phyloP scores from a whole-genome alignment of 305 asterid genomes.

The Plantago coronopus region DNA sequence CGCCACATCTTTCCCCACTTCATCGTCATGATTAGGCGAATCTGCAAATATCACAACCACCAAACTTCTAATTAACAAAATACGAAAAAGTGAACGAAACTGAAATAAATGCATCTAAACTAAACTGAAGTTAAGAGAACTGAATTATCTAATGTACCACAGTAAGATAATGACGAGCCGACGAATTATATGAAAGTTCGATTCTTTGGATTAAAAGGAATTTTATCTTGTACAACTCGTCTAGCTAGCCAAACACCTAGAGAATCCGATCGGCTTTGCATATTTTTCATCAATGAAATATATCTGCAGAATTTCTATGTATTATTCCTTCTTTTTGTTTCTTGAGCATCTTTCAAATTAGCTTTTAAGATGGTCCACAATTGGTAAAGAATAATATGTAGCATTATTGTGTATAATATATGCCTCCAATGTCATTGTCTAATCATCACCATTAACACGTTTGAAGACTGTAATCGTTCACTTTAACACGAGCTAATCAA shows the following conservation, averaged over 20 bases:
- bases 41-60: constrained; percentile 25
- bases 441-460: background rate
- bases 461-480: too few species aligned
- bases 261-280: background rate
- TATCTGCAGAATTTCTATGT: background rate
- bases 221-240: too few species aligned
- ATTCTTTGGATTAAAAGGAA: background rate
- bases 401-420: background rate
- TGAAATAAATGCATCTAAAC: too few species aligned
- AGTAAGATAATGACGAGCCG: too few species aligned
- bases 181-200: background rate
- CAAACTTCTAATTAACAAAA: too few species aligned
- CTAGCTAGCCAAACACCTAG: too few species aligned
- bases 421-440: too few species aligned
- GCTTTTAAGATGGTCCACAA: background rate
- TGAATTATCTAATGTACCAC: too few species aligned
- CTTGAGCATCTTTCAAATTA: background rate
- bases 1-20: constrained; percentile 72
- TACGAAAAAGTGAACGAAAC: too few species aligned
- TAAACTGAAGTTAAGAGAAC: too few species aligned
- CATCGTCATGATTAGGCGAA: constrained; percentile 41
- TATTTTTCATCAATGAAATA: background rate
- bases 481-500: too few species aligned
- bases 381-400: background rate
- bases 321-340: too few species aligned